phyloP scores from a whole-genome alignment of 352 stramenopile genomes.

The Peronospora destructor region DNA sequence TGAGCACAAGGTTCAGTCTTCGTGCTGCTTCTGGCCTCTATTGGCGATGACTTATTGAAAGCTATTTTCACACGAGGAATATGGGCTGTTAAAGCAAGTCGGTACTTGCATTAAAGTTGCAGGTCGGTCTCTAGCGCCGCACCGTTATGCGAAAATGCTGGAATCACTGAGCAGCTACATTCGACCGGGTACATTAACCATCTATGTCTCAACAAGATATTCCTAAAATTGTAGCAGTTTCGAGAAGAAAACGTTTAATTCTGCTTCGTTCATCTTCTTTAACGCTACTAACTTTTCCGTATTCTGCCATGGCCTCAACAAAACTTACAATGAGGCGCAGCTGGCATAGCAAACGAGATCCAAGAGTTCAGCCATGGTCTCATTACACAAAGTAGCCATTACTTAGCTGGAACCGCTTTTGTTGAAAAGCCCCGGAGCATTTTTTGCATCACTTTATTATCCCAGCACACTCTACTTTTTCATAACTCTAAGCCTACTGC shows the following conservation, averaged over 20 bases:
- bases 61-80: constrained; percentile 50
- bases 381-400: no score
- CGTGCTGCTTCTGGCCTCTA: constrained; percentile 28
- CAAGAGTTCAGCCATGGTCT: no score
- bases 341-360: no score
- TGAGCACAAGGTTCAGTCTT: constrained; percentile 46
- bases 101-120: constrained; percentile 45
- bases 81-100: constrained; percentile 56
- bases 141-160: constrained; percentile 49
- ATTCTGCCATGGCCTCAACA: constrained; percentile 1
- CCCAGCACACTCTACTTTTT: no score
- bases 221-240: constrained; percentile 39
- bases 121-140: constrained; percentile 38
- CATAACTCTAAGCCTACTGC: no score
- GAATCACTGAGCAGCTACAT: constrained; percentile 46
- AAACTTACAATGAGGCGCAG: constrained; percentile 28
- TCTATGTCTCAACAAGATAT: constrained; percentile 40
- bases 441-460: no score
- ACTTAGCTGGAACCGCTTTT: no score
- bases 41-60: constrained; percentile 55
- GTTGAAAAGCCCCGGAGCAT: no score
- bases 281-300: constrained; percentile 49
- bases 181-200: constrained; percentile 28
- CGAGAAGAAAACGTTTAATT: constrained; percentile 27
- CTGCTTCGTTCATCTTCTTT: constrained; percentile 41